A percentile compares a stretch with the other conserved stretches of the same genome.
phyloP scores from a whole-genome alignment of 169 alveolate genomes.

The Cryptosporidium ryanae region DNA sequence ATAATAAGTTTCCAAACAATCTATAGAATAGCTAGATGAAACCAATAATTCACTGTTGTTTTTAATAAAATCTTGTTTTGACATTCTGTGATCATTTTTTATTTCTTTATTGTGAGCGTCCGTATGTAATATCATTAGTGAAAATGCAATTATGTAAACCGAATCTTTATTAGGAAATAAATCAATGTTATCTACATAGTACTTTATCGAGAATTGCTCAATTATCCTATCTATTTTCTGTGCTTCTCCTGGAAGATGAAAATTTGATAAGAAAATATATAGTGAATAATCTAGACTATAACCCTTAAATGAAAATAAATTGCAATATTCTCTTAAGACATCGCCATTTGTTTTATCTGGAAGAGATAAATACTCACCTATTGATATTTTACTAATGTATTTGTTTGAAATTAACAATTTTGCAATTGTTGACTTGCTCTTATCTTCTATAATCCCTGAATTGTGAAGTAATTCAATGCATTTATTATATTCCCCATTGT shows the following conservation, averaged over 20 bases:
- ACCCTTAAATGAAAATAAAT: conserved; percentile 83
- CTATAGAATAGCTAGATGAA: conserved; percentile 10
- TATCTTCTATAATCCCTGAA: conserved; percentile 2
- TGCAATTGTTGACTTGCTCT: conserved; percentile 74
- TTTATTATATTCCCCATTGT: conserved; percentile 36
- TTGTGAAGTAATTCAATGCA: conserved; percentile 21
- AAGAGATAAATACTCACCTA: conserved; percentile 89
- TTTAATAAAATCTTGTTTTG: conserved; percentile 50
- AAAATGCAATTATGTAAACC: conserved; percentile 89
- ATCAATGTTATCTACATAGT: conserved; percentile 87
- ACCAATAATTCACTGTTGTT: conserved; percentile 39
- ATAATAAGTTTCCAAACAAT: conserved; percentile 23
- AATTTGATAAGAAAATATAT: conserved; percentile 87
- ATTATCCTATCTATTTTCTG: conserved; percentile 92
- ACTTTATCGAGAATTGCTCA: conserved; percentile 91
- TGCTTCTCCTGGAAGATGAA: conserved; percentile 95
- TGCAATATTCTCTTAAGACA: conserved; percentile 84
- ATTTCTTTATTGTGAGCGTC: conserved; percentile 90
- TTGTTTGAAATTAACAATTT: conserved; percentile 83
- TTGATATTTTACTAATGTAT: conserved; percentile 81
- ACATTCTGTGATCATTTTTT: conserved; percentile 79
- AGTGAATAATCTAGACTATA: conserved; percentile 85
- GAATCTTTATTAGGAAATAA: conserved; percentile 88
- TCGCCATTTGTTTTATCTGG: conserved; percentile 82
- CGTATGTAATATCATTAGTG: conserved; percentile 92